phyloP scores from a whole-genome alignment of 495 filamentous ascomycete genomes.

The Immersiella caudata region DNA sequence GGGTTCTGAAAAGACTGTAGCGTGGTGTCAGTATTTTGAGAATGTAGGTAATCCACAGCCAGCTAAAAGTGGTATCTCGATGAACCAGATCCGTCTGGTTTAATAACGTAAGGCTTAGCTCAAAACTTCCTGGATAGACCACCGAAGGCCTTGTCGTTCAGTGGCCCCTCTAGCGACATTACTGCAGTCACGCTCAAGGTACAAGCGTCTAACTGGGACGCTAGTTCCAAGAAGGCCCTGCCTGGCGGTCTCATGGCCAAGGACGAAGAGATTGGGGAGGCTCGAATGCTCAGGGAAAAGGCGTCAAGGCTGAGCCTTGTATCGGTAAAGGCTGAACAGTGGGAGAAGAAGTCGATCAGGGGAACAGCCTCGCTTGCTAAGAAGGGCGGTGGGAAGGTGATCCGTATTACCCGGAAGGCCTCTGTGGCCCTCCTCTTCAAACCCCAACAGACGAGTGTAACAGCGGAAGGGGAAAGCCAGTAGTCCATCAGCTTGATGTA shows the following conservation, averaged over 20 bases:
- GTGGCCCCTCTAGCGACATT: conserved; percentile 11
- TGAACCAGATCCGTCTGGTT: conserved; percentile 24
- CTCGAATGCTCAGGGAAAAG: conserved; percentile 3
- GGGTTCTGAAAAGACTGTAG: conserved; percentile 12
- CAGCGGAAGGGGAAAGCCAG: conserved; percentile 12
- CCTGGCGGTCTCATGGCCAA: conserved; percentile 7
- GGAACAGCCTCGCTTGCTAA: conserved; percentile 5
- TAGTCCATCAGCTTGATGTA: conserved; percentile 9
- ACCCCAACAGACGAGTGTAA: conserved; percentile 6
- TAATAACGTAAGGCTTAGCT: conserved; percentile 12
- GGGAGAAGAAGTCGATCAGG: conserved; percentile 10
- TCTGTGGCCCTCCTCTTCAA: conserved; percentile 13
- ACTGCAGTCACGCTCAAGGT: conserved; percentile 6
- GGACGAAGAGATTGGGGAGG: conserved; percentile 13
- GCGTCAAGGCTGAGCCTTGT: conserved; percentile 11
- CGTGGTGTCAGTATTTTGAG: conserved; percentile 13
- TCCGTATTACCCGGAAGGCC: conserved; percentile 10
- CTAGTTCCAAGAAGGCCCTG: conserved; percentile 9
- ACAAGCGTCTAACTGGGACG: neutral
- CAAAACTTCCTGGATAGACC: conserved; percentile 17
- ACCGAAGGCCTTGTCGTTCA: conserved; percentile 12
- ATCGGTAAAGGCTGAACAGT: conserved; percentile 11
- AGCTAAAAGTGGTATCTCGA: conserved; percentile 13
- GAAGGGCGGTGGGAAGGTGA: conserved; percentile 15
- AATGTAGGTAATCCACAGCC: conserved; percentile 14